Conservation (phyloP, 306 rosid species). For the Elaeagnus macrophylla region DNA sequence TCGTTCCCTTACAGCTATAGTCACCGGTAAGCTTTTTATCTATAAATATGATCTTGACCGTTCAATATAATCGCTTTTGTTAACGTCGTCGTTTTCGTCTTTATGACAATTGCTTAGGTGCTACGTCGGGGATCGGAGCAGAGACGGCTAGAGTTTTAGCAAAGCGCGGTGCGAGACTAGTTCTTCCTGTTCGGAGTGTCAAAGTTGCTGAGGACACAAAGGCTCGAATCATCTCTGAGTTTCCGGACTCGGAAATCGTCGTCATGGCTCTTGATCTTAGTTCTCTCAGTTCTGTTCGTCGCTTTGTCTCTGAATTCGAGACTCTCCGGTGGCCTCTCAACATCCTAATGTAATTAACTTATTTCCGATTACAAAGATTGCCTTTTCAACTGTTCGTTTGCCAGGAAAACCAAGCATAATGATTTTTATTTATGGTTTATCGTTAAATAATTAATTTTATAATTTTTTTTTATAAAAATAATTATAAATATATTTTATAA, state of each 20-base stretch:
- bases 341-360: constrained; percentile 54
- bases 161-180: constrained; percentile 62
- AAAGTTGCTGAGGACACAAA: constrained; percentile 69
- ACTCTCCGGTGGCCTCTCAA: constrained; percentile 60
- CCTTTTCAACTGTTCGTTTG: constrained; percentile 12
- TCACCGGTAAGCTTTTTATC: constrained; percentile 46
- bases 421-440: too few species aligned
- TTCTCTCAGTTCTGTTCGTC: constrained; percentile 51
- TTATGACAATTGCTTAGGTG: constrained; percentile 28
- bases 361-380: background rate
- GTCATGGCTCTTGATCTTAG: constrained; percentile 79
- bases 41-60: background rate
- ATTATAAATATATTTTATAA: too few species aligned
- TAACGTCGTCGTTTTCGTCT: background rate
- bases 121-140: constrained; percentile 88
- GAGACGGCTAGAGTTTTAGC: constrained; percentile 89
- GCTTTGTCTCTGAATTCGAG: constrained; percentile 49
- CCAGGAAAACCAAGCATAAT: constrained; percentile 9
- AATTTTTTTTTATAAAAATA: too few species aligned
- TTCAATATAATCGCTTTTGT: background rate
- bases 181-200: constrained; percentile 64
- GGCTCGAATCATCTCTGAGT: constrained; percentile 50
- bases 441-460: too few species aligned
- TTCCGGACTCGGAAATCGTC: constrained; percentile 40
- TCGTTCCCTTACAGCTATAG: constrained; percentile 61